A percentile compares a stretch with the other conserved stretches of the same genome.
Evolutionary conservation across 192 early-diverging fungal genomes (phyloP).

Genomic region (Coemansia sp.): DNA sequence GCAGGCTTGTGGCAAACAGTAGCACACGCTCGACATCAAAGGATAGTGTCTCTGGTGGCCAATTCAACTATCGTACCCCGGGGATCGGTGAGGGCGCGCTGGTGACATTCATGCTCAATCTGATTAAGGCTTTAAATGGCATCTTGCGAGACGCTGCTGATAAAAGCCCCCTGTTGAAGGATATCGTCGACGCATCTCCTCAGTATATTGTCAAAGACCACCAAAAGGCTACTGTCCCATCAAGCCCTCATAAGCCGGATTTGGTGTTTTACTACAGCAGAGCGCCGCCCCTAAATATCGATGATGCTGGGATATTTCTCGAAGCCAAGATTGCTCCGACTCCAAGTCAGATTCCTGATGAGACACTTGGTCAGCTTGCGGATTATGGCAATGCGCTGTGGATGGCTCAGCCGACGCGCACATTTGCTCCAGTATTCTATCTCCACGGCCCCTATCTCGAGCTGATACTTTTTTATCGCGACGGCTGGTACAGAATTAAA

Average conservation of each 20-base stretch:
- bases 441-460: slow-evolving; percentile 10
- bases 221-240: not conserved
- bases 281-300: too few species aligned
- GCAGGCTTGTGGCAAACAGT: not conserved
- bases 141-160: not conserved
- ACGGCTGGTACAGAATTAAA: not conserved
- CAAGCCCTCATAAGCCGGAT: not conserved
- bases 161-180: not conserved
- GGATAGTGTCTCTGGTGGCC: not conserved
- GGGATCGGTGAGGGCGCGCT: not conserved
- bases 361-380: slow-evolving; percentile 25
- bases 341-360: not conserved
- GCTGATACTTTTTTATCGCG: slow-evolving; percentile 23
- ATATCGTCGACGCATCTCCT: not conserved
- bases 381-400: slow-evolving; percentile 16
- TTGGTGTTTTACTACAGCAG: not conserved
- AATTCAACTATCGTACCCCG: not conserved
- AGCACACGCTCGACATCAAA: not conserved
- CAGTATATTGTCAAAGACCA: not conserved
- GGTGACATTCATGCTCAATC: not conserved
- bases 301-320: not conserved
- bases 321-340: not conserved
- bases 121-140: not conserved
- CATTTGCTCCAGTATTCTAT: slow-evolving; percentile 11
- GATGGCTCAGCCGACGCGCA: slow-evolving; percentile 12